Conservation (phyloP, 83 land plant genomes). For the Picea abies region DNA sequence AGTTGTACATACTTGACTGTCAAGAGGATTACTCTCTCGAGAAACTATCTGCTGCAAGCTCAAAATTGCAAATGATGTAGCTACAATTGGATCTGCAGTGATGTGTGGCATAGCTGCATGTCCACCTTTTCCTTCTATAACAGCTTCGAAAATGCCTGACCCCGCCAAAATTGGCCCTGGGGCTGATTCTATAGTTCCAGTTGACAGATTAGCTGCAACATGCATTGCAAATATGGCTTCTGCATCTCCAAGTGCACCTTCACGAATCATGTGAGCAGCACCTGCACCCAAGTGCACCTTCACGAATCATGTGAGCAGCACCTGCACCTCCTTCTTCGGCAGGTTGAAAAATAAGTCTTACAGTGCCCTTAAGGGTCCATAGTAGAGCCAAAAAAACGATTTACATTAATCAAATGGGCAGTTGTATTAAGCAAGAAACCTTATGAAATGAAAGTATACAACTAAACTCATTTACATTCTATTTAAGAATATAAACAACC, state of each 20-base stretch:
- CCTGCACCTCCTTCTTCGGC: conserved; percentile 87
- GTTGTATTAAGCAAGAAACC: no score
- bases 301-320: conserved; percentile 77
- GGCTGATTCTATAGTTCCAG: conserved; percentile 53
- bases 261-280: conserved; percentile 77
- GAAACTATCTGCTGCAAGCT: conserved; percentile 86
- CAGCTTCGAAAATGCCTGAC: conserved; percentile 54
- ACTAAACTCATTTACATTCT: no score
- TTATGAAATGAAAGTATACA: no score
- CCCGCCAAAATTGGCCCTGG: conserved; percentile 74
- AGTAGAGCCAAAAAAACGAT: neutral
- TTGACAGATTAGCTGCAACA: conserved; percentile 29
- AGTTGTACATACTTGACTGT: conserved; percentile 58
- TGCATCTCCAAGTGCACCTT: conserved; percentile 81
- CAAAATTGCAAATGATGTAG: conserved; percentile 68
- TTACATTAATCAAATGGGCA: neutral
- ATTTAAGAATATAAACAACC: no score
- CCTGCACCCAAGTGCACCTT: conserved; percentile 88
- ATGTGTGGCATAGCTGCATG: conserved; percentile 81
- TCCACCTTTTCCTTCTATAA: conserved; percentile 77
- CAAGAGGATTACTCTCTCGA: conserved; percentile 83
- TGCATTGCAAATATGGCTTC: conserved; percentile 91
- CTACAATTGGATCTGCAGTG: conserved; percentile 67
- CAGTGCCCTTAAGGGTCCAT: conserved; percentile 67
- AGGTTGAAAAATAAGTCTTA: conserved; percentile 87